These are phyloP conservation scores for Triticum aestivum DNA, from an alignment of 176 grass and related monocot species.

Conservation along the genomic window DNA sequence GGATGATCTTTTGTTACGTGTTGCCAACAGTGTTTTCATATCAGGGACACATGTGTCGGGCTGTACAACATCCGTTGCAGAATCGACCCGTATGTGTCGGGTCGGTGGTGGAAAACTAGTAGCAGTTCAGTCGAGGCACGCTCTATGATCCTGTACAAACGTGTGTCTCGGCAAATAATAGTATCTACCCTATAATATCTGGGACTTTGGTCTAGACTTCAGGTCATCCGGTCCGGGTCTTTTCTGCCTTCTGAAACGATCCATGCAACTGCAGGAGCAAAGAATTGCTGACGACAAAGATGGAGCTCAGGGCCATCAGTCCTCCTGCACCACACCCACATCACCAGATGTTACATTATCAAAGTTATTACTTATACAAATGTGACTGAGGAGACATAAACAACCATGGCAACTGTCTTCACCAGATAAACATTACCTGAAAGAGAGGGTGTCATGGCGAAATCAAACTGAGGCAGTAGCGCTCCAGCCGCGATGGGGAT, in stretches of 20 bases:
- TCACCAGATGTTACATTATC: not conserved
- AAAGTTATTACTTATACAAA: not conserved
- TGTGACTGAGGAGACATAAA: not conserved
- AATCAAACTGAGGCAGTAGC: conserved; percentile 80
- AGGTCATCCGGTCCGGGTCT: not conserved
- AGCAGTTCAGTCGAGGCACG: not conserved
- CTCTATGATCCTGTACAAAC: conserved; percentile 41
- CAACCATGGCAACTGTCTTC: not conserved
- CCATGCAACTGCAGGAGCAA: conserved; percentile 84
- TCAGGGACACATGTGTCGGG: too few relatives aligned
- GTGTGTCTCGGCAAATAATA: not conserved
- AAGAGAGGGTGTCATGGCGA: conserved; percentile 94
- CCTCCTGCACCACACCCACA: conserved; percentile 48
- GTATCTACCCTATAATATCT: not conserved
- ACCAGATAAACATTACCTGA: conserved; percentile 50
- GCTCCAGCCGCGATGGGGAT: conserved; percentile 74
- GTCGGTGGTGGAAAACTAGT: conserved; percentile 6
- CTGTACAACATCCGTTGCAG: not conserved
- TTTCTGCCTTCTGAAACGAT: conserved; percentile 49
- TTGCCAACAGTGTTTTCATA: too few relatives aligned
- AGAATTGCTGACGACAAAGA: conserved; percentile 93
- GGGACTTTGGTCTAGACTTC: not conserved
- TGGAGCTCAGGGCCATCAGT: conserved; percentile 92
- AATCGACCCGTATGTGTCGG: not conserved
- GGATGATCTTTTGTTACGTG: too few relatives aligned